Percentiles rank a stretch among this genome's conserved stretches.
These are phyloP conservation scores for Filobasidium floriforme DNA, from an alignment of 768 basidiomycete species.

Conservation along the genomic window DNA sequence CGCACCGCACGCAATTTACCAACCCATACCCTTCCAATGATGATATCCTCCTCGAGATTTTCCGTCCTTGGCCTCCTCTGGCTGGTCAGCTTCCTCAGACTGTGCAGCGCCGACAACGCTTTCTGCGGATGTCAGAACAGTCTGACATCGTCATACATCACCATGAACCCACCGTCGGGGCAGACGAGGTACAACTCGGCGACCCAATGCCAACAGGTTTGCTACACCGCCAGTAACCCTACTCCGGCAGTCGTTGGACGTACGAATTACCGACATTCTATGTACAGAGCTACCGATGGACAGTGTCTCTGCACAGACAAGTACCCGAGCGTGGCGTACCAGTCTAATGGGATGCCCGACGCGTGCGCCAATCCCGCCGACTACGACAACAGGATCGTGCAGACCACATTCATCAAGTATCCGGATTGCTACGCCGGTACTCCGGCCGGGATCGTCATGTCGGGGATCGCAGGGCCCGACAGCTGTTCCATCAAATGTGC, in stretches of 20 bases:
- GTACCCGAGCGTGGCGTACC: background rate
- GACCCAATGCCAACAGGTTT: background rate
- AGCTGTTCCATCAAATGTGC: background rate
- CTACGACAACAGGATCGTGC: background rate
- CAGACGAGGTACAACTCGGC: background rate
- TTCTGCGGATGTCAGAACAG: background rate
- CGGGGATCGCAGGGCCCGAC: background rate
- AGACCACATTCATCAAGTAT: background rate
- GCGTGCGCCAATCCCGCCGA: background rate
- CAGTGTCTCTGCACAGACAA: background rate
- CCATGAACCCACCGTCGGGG: background rate
- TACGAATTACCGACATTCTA: background rate
- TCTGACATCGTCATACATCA: background rate
- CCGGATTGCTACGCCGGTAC: background rate
- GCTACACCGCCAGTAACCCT: background rate
- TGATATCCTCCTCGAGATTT: too few relatives aligned
- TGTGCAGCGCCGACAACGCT: background rate
- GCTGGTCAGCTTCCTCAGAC: background rate
- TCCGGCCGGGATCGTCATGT: background rate
- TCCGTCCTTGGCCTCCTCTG: background rate
- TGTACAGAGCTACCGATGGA: background rate
- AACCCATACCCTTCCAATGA: too few relatives aligned
- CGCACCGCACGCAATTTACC: too few relatives aligned
- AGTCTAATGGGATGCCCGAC: background rate
- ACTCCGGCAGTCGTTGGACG: background rate